Evolutionary conservation across 805 yeast genomes (phyloP), one percentile per base, ranked within the genome.

Genomic region (Cyberlindnera xylosilytica): DNA sequence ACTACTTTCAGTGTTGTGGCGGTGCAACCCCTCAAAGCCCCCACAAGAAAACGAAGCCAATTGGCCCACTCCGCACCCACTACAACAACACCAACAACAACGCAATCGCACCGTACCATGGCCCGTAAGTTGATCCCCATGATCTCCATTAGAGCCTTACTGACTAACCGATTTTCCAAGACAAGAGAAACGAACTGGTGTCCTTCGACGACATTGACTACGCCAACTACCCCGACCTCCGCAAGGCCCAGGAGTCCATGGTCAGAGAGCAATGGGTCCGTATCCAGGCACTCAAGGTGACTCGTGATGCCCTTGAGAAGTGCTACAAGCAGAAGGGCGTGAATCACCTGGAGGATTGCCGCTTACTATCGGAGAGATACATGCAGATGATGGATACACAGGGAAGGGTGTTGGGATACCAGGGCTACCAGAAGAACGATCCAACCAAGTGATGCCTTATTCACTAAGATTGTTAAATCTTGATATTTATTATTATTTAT

Each of bases 351-450:
- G 89, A 85, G 68, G 87, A 84, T 63, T 87, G 95, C 68, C 78
- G 82, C 63, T 86, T 85, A 36, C 69, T 87, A 55, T 84, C 89
- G 23, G 82, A 83, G 66, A 78, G 69, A 49, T 86, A 87, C 63
- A 67, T 87, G 70, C 85, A 82, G 54, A 72, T 87, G 85, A 70
- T 86, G 44, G 90, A 87, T 43, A 65, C 51, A 10, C 54, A 73
- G 38, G 76, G 83, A 53, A 76, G 79, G 53, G 73, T 83, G 46
- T 74, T 78, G 53, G 95, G 95, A 34, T 85, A 74, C 66, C 68
- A 81, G 59, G 91, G 88, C n/a, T 85, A 86, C 69, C 95, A 87
- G 69, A 83, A 87, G 75, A 86, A 86, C 66, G 95, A 86, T 60
- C 93, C 91, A 34, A 71, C 86, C 28, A 83, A 85, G 68, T 83